Conservation (phyloP, 2,329 filamentous ascomycete species). For the Talaromyces sp. region DNA sequence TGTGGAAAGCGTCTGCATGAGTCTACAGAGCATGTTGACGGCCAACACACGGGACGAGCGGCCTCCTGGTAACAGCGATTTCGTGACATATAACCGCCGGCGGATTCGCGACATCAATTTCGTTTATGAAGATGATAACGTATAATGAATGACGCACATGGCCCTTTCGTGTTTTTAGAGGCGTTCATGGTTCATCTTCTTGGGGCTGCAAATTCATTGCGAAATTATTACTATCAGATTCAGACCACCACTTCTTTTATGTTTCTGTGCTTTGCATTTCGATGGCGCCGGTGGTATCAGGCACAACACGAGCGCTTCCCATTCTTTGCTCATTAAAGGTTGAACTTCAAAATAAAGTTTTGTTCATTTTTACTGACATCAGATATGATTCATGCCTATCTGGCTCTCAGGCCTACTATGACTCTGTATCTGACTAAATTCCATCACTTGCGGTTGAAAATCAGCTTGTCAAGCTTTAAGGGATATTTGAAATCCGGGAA, state of each 20-base stretch:
- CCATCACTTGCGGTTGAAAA: too few relatives aligned
- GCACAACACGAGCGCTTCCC: too few relatives aligned
- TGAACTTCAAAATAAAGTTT: too few relatives aligned
- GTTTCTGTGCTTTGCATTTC: neutral
- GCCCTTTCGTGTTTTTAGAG: neutral
- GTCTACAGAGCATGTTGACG: slow-evolving; percentile 96
- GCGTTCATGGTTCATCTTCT: neutral
- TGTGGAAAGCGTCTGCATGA: slow-evolving; percentile 95
- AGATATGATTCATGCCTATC: too few relatives aligned
- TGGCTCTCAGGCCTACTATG: too few relatives aligned
- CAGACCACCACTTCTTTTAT: neutral
- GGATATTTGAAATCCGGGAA: too few relatives aligned
- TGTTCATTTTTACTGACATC: too few relatives aligned
- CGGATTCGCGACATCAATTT: slow-evolving; percentile 90
- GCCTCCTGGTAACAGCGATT: slow-evolving; percentile 86
- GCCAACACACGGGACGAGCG: slow-evolving; percentile 91
- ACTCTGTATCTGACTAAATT: too few relatives aligned
- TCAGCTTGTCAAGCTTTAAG: too few relatives aligned
- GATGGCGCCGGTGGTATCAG: neutral
- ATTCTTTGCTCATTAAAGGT: too few relatives aligned
- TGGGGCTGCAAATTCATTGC: neutral
- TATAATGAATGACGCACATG: slow-evolving; percentile 46
- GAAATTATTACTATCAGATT: neutral
- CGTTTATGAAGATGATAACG: slow-evolving; percentile 86
- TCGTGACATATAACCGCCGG: slow-evolving; percentile 77